Percentiles rank a stretch among this genome's conserved stretches.
These are phyloP conservation scores for Debaryomyces fabryi DNA, from an alignment of 1,139 yeast genomes.

Conservation along the genomic window DNA sequence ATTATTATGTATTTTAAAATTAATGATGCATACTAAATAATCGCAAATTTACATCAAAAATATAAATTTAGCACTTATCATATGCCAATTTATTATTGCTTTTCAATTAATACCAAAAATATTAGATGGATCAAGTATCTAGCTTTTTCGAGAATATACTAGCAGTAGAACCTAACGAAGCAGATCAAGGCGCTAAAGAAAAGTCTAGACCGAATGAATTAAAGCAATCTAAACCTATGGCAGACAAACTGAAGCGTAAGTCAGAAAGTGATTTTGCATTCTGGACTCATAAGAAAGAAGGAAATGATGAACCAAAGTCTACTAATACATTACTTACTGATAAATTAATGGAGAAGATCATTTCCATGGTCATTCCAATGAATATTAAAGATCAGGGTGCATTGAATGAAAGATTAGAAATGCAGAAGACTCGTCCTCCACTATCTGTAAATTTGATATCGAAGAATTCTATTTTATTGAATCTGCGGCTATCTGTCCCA, in stretches of 20 bases:
- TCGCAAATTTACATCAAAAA: slow-evolving; percentile 1
- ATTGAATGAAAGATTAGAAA: slow-evolving; percentile 51
- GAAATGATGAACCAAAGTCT: slow-evolving; percentile 9
- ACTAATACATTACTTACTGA: slow-evolving; percentile 54
- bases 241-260: slow-evolving; percentile 1
- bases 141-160: slow-evolving; percentile 32
- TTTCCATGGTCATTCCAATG: slow-evolving; percentile 72
- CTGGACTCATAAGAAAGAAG: slow-evolving; percentile 5
- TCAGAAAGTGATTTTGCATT: not conserved
- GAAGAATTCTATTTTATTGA: slow-evolving; percentile 65
- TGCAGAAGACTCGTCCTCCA: slow-evolving; percentile 67
- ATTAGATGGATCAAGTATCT: slow-evolving; percentile 34
- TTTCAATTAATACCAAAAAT: not conserved
- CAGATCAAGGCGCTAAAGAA: not conserved
- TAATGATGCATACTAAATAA: slow-evolving; percentile 5
- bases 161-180: slow-evolving; percentile 21
- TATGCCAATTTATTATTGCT: not conserved
- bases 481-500: slow-evolving; percentile 63
- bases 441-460: slow-evolving; percentile 72
- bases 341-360: slow-evolving; percentile 66
- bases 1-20: slow-evolving; percentile 4
- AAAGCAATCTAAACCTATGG: not conserved
- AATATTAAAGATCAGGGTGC: slow-evolving; percentile 49
- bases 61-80: not conserved
- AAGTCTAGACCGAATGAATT: not conserved